Evolutionary conservation across 75 land plant species (phyloP).

Genomic region (Cupressus sempervirens): DNA sequence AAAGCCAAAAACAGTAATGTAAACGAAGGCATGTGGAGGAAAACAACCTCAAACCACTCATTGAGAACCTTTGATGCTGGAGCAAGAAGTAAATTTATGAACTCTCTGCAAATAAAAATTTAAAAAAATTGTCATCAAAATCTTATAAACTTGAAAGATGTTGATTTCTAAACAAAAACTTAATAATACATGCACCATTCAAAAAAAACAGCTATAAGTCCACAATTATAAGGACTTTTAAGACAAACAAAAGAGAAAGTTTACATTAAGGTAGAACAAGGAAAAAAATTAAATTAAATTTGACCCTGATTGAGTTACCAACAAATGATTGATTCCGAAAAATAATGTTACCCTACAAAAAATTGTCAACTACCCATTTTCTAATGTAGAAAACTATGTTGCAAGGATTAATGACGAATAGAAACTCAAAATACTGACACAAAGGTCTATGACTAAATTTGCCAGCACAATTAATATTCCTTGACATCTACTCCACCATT

Average conservation of each 20-base stretch:
- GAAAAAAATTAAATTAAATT: not conserved
- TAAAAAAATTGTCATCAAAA: not conserved
- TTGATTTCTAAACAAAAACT: not conserved
- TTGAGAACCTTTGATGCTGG: slow-evolving; percentile 93
- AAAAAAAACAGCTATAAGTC: not conserved
- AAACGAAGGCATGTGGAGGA: not conserved
- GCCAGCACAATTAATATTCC: not conserved
- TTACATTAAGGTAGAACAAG: not conserved
- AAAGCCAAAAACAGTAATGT: not conserved
- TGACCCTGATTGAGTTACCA: not conserved
- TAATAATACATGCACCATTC: not conserved
- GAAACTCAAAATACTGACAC: slow-evolving; percentile 4
- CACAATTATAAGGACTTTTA: not conserved
- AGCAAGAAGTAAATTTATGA: slow-evolving; percentile 79
- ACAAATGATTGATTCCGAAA: not conserved
- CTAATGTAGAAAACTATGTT: not conserved
- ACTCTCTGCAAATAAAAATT: slow-evolving; percentile 58
- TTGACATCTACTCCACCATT: not conserved
- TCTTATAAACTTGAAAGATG: not conserved
- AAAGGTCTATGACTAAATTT: not conserved
- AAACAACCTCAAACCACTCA: slow-evolving; percentile 89
- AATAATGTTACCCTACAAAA: not conserved
- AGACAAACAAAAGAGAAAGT: not conserved
- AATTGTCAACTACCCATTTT: not conserved
- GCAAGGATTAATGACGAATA: not conserved